phyloP scores from a whole-genome alignment of 1,284 basidiomycete species.

The Trichosporon ovoides region DNA sequence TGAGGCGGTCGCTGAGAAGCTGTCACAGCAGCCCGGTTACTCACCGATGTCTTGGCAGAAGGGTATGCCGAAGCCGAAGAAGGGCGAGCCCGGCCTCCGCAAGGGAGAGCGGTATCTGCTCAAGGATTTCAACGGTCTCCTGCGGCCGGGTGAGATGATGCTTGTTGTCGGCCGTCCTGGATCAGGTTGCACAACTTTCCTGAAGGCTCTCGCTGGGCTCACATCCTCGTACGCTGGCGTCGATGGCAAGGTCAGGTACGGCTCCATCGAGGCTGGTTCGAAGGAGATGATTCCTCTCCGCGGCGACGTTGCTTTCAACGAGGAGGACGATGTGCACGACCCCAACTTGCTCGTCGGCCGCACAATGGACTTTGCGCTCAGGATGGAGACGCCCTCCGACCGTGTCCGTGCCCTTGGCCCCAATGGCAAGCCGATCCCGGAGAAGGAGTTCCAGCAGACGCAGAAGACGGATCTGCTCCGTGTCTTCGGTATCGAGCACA shows the following conservation, averaged over 20 bases:
- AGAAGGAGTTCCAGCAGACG: conserved; percentile 11
- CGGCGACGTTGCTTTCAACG: conserved; percentile 32
- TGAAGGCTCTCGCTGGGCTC: conserved; percentile 50
- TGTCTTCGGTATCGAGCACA: conserved; percentile 70
- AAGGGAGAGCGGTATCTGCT: conserved; percentile 41
- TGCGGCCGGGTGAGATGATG: conserved; percentile 45
- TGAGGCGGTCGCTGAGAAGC: conserved; percentile 18
- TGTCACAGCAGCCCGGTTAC: conserved; percentile 9
- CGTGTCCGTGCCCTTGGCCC: conserved; percentile 25
- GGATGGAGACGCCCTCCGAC: conserved; percentile 35
- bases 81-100: conserved; percentile 28
- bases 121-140: conserved; percentile 36
- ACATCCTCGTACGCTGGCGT: conserved; percentile 47
- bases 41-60: conserved; percentile 21
- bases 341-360: conserved; percentile 41
- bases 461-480: conserved; percentile 51
- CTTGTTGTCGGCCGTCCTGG: conserved; percentile 49
- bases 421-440: conserved; percentile 37
- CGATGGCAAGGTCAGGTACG: conserved; percentile 49
- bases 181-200: conserved; percentile 50
- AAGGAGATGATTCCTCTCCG: conserved; percentile 13
- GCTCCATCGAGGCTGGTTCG: conserved; percentile 30
- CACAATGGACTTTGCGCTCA: conserved; percentile 44
- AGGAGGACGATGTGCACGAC: conserved; percentile 43
- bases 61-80: conserved; percentile 22